Evolutionary conservation across 1,284 basidiomycete species (phyloP).

Genomic region (Lignosus rhinocerotis): DNA sequence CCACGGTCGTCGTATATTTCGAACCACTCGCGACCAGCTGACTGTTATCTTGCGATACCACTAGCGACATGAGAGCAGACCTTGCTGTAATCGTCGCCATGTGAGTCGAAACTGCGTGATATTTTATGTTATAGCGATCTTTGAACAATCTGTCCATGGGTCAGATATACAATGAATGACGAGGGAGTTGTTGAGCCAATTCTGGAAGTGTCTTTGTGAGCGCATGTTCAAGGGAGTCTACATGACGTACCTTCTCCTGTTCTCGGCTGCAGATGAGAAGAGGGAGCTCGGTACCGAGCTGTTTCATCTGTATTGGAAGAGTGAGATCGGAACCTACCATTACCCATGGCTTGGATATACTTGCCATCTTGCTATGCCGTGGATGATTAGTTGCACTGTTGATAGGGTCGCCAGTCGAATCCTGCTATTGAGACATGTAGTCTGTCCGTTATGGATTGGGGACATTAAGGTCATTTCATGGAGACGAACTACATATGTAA

Average conservation of each 20-base stretch:
- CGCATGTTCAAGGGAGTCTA: no score
- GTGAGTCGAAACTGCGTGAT: no score
- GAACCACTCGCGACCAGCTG: not conserved
- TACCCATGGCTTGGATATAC: not conserved
- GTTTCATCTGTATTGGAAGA: not conserved
- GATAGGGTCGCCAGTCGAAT: not conserved
- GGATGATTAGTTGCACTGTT: not conserved
- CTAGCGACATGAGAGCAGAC: not conserved
- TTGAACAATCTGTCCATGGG: no score
- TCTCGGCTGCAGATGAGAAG: not conserved
- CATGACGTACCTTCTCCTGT: no score
- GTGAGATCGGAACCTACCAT: not conserved
- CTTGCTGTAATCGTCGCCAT: no score
- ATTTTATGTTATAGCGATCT: no score
- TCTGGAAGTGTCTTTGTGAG: no score
- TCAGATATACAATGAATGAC: no score
- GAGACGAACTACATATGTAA: constrained; percentile 24
- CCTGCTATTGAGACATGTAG: not conserved
- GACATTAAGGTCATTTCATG: constrained; percentile 19
- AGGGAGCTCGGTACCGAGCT: constrained; percentile 1
- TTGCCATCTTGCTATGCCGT: not conserved
- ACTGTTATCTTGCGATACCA: not conserved
- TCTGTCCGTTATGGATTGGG: not conserved
- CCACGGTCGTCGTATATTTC: not conserved
- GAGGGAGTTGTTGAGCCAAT: not conserved